phyloP scores from a whole-genome alignment of 768 basidiomycete species.

The Termitomyces titanicus region DNA sequence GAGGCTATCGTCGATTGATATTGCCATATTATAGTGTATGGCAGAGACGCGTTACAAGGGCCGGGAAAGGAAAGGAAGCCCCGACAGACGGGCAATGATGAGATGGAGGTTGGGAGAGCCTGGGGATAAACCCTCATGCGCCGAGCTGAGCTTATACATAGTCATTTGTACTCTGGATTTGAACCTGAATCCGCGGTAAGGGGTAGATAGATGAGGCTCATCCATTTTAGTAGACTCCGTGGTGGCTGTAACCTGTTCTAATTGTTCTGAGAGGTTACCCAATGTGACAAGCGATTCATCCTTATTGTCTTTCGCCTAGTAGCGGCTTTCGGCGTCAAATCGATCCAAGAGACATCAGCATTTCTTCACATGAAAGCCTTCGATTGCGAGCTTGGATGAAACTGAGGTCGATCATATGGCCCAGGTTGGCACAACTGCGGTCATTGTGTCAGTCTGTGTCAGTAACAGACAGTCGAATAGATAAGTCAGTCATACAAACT shows the following conservation, averaged over 20 bases:
- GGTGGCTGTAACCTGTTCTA: conserved; percentile 17
- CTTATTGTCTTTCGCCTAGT: conserved; percentile 42
- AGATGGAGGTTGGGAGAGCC: conserved; percentile 15
- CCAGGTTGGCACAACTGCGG: too few relatives aligned
- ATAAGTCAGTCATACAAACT: too few relatives aligned
- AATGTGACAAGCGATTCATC: conserved; percentile 20
- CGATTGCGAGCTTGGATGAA: too few relatives aligned
- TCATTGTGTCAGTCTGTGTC: too few relatives aligned
- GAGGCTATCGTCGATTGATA: conserved; percentile 30
- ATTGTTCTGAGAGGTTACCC: conserved; percentile 34
- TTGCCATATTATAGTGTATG: conserved; percentile 16
- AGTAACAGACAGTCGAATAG: too few relatives aligned
- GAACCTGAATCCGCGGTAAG: conserved; percentile 17
- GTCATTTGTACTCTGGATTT: conserved; percentile 13
- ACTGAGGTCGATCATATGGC: neutral
- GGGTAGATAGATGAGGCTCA: conserved; percentile 7
- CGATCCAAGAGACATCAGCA: conserved; percentile 7
- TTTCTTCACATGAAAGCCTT: too few relatives aligned
- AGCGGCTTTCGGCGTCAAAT: conserved; percentile 11
- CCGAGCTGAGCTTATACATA: neutral
- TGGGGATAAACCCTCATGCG: conserved; percentile 16
- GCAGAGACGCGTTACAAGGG: conserved; percentile 8
- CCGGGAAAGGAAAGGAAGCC: conserved; percentile 29
- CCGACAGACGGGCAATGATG: conserved; percentile 21
- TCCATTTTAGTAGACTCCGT: conserved; percentile 12